These are phyloP conservation scores for Puccinia hordei DNA, from an alignment of 1,284 basidiomycete species.

Conservation along the genomic window DNA sequence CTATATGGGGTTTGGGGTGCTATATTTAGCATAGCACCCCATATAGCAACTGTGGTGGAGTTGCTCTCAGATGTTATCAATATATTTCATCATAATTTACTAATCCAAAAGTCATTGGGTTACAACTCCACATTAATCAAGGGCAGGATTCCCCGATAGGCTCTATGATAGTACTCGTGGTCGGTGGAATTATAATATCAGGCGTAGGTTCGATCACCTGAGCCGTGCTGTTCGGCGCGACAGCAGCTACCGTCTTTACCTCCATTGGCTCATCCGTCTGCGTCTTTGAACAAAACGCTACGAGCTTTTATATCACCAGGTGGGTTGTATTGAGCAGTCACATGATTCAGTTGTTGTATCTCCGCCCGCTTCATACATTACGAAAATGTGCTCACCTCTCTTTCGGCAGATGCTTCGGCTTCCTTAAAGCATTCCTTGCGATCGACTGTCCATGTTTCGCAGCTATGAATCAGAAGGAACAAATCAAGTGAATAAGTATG, in stretches of 20 bases:
- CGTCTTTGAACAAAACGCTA: background rate
- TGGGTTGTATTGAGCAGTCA: background rate
- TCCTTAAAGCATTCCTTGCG: slow-evolving; percentile 46
- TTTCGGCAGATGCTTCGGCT: slow-evolving; percentile 38
- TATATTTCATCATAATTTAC: no score
- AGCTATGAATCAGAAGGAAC: slow-evolving; percentile 26
- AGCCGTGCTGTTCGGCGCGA: background rate
- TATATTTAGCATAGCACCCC: no score
- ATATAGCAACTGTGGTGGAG: no score
- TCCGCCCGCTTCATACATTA: background rate
- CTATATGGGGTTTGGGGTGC: no score
- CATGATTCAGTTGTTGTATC: background rate
- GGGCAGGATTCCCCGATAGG: no score
- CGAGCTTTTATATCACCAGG: background rate
- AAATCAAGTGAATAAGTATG: background rate
- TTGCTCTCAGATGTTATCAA: no score
- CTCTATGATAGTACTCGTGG: no score
- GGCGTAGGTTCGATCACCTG: no score
- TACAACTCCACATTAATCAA: no score
- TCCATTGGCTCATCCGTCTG: background rate
- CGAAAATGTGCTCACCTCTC: slow-evolving; percentile 11
- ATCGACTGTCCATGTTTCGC: slow-evolving; percentile 25
- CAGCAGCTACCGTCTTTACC: background rate
- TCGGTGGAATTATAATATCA: no score
- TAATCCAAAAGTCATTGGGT: no score